Evolutionary conservation across 1,284 basidiomycete species (phyloP).

Genomic region (Apiotrichum gracile): DNA sequence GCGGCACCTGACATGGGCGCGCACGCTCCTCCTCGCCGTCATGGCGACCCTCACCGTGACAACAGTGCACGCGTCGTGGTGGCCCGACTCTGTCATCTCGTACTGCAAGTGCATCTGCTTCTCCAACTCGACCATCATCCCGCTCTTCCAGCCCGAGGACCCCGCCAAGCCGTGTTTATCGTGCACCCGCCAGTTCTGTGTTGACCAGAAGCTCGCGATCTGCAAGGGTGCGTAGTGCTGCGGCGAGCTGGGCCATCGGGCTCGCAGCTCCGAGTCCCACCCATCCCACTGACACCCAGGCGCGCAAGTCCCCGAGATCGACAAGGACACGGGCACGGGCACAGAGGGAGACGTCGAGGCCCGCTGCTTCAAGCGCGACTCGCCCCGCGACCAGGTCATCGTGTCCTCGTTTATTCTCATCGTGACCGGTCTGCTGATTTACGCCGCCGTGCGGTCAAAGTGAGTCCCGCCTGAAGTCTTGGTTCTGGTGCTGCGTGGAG

Average conservation of each 20-base stretch:
- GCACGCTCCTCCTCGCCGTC: not conserved
- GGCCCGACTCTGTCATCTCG: slow-evolving; percentile 30
- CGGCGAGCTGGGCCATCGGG: not conserved
- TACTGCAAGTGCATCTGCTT: slow-evolving; percentile 68
- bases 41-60: slow-evolving; percentile 1
- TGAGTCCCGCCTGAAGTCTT: slow-evolving; percentile 13
- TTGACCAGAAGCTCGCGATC: slow-evolving; percentile 82
- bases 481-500: too few relatives aligned
- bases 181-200: slow-evolving; percentile 91
- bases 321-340: slow-evolving; percentile 89
- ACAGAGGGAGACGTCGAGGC: slow-evolving; percentile 94
- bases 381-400: slow-evolving; percentile 81
- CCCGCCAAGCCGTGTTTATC: slow-evolving; percentile 82
- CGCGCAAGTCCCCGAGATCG: slow-evolving; percentile 74
- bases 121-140: slow-evolving; percentile 79
- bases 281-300: slow-evolving; percentile 49
- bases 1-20: not conserved
- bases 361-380: slow-evolving; percentile 83
- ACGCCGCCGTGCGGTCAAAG: slow-evolving; percentile 64
- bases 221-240: slow-evolving; percentile 50
- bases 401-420: slow-evolving; percentile 82
- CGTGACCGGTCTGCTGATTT: slow-evolving; percentile 73
- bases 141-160: slow-evolving; percentile 70
- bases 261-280: not conserved
- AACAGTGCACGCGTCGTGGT: slow-evolving; percentile 23